Conservation (phyloP, 352 stramenopile species). For the Aphanomyces euteiches region DNA sequence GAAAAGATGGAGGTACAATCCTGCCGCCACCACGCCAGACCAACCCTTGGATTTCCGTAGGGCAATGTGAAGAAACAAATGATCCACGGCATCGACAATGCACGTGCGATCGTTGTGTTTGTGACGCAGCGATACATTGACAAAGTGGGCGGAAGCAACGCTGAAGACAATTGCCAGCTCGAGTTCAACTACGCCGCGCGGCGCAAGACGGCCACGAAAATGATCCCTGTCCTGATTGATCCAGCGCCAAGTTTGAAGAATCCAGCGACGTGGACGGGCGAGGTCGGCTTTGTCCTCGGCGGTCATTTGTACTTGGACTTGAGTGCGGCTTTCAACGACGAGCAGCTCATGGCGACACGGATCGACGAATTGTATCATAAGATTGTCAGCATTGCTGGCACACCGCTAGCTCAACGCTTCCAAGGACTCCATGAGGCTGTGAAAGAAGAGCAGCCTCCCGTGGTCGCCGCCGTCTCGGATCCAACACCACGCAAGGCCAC, state of each 20-base stretch:
- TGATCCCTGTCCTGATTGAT: slow-evolving; percentile 16
- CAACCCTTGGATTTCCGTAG: not conserved
- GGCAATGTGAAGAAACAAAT: slow-evolving; percentile 24
- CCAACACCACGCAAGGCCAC: no score
- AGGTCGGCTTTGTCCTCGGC: slow-evolving; percentile 14
- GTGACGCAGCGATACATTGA: slow-evolving; percentile 21
- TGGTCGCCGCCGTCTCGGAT: not conserved
- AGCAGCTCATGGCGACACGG: not conserved
- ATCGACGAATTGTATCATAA: slow-evolving; percentile 24
- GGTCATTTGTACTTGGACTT: slow-evolving; percentile 27
- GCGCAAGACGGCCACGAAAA: not conserved
- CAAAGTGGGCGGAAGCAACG: slow-evolving; percentile 15
- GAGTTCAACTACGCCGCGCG: slow-evolving; percentile 16
- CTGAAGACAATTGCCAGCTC: slow-evolving; percentile 15
- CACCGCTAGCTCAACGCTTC: slow-evolving; percentile 14
- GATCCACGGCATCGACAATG: slow-evolving; percentile 26
- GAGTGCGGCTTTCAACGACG: slow-evolving; percentile 1
- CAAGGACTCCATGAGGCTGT: not conserved
- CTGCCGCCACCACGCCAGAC: not conserved
- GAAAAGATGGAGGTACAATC: slow-evolving; percentile 21
- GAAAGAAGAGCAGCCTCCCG: not conserved
- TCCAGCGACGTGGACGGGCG: not conserved
- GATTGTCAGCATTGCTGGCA: slow-evolving; percentile 16
- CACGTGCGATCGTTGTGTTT: slow-evolving; percentile 23
- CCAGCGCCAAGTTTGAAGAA: slow-evolving; percentile 13